A percentile compares a stretch with the other conserved stretches of the same genome.
Conservation (phyloP, 768 basidiomycete species). For the Hortiboletus campestris region DNA sequence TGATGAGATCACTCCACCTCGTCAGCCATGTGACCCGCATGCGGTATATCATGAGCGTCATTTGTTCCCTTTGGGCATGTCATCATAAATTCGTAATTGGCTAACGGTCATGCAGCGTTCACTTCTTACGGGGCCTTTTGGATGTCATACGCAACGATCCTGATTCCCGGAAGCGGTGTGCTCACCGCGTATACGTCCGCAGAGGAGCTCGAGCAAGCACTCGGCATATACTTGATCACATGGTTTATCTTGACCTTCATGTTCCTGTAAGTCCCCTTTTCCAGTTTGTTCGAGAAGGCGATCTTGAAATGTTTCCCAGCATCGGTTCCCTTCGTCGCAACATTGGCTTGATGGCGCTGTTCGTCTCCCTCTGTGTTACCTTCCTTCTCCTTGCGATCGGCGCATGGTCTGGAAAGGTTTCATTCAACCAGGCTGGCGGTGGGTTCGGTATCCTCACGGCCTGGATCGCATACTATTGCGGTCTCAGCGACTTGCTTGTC, state of each 20-base stretch:
- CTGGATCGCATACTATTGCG: slow-evolving; percentile 46
- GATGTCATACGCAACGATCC: slow-evolving; percentile 76
- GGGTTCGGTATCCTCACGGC: slow-evolving; percentile 46
- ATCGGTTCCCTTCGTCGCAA: slow-evolving; percentile 52
- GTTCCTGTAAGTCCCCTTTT: slow-evolving; percentile 48
- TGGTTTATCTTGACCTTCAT: slow-evolving; percentile 76
- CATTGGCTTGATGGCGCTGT: slow-evolving; percentile 46
- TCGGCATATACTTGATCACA: slow-evolving; percentile 71
- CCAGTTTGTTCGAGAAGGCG: background rate
- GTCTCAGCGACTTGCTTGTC: slow-evolving; percentile 41
- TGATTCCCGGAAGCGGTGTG: slow-evolving; percentile 70
- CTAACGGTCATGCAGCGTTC: slow-evolving; percentile 51
- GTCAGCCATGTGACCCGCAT: background rate
- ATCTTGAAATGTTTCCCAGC: slow-evolving; percentile 24
- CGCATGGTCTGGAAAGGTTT: slow-evolving; percentile 29
- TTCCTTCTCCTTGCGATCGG: slow-evolving; percentile 47
- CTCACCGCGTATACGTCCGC: slow-evolving; percentile 43
- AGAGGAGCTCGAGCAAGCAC: slow-evolving; percentile 49
- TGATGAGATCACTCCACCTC: background rate
- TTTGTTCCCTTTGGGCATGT: background rate
- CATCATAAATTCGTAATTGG: background rate
- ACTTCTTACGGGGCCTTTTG: slow-evolving; percentile 85
- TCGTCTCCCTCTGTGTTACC: slow-evolving; percentile 53
- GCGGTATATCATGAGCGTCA: background rate
- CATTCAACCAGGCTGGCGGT: slow-evolving; percentile 41